Conservation (phyloP, 2,329 filamentous ascomycete species). For the Pyrenophora seminiperda region DNA sequence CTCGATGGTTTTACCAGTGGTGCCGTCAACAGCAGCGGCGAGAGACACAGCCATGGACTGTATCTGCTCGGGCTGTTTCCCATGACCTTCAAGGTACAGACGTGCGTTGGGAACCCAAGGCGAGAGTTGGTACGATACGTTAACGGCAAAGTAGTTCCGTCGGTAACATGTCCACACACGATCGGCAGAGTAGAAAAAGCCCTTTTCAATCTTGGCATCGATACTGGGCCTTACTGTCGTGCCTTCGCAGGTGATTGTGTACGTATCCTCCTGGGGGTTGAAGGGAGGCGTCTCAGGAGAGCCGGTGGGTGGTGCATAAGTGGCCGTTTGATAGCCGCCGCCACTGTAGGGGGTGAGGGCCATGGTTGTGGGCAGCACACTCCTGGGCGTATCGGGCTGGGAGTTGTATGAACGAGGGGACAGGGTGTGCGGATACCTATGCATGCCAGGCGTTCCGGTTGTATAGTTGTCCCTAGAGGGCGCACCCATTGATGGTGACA, state of each 20-base stretch:
- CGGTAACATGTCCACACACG: constrained; percentile 91
- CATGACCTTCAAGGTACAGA: constrained; percentile 60
- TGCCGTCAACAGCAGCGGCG: constrained; percentile 79
- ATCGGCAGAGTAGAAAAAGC: constrained; percentile 77
- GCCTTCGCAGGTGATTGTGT: constrained; percentile 66
- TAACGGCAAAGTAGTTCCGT: constrained; percentile 87
- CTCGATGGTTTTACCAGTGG: constrained; percentile 76
- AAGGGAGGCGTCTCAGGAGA: constrained; percentile 51
- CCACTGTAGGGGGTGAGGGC: constrained; percentile 32
- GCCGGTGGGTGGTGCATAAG: constrained; percentile 24
- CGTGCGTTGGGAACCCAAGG: constrained; percentile 64
- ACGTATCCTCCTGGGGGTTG: constrained; percentile 56
- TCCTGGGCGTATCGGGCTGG: constrained; percentile 46
- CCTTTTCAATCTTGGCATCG: constrained; percentile 82
- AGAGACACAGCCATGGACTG: constrained; percentile 82
- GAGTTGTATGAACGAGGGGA: constrained; percentile 47
- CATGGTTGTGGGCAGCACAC: constrained; percentile 41
- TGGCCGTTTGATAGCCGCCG: constrained; percentile 23
- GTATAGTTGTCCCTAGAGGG: constrained; percentile 54
- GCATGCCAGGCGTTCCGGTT: constrained; percentile 47
- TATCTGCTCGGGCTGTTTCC: constrained; percentile 61
- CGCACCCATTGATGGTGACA: constrained; percentile 49
- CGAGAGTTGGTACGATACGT: constrained; percentile 74
- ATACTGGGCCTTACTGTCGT: constrained; percentile 71
- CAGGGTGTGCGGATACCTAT: constrained; percentile 40